Evolutionary conservation across 805 yeast genomes (phyloP).

Genomic region (Lachancea lanzarotensis): DNA sequence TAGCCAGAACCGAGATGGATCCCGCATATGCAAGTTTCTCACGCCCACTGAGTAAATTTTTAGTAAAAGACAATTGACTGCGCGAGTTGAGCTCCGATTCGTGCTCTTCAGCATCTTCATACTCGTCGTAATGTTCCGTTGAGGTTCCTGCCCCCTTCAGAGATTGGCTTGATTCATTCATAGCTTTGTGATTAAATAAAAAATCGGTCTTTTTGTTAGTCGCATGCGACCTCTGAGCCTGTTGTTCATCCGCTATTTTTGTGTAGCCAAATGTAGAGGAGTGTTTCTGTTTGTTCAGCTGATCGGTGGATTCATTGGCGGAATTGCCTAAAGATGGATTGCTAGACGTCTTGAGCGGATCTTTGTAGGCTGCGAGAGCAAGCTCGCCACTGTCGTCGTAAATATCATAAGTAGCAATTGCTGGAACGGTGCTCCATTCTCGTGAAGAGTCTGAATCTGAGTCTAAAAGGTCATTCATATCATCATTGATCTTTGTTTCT

Average conservation of each 20-base stretch:
- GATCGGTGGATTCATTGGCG: not conserved
- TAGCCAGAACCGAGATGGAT: slow-evolving; percentile 63
- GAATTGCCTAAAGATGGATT: not conserved
- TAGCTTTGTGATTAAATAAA: slow-evolving; percentile 38
- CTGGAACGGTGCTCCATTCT: slow-evolving; percentile 83
- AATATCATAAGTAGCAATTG: slow-evolving; percentile 67
- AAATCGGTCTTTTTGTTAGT: slow-evolving; percentile 53
- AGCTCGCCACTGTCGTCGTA: slow-evolving; percentile 76
- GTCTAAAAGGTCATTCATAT: not conserved
- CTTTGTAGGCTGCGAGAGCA: slow-evolving; percentile 13
- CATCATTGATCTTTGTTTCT: not conserved
- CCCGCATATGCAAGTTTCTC: slow-evolving; percentile 93
- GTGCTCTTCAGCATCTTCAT: slow-evolving; percentile 36
- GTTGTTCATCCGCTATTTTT: slow-evolving; percentile 79
- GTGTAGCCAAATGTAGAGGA: slow-evolving; percentile 62
- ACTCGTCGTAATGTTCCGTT: slow-evolving; percentile 31
- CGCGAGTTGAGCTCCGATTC: slow-evolving; percentile 35
- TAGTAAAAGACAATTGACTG: slow-evolving; percentile 68
- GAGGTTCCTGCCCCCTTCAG: slow-evolving; percentile 4
- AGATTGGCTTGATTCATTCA: slow-evolving; percentile 23
- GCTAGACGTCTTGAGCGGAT: not conserved
- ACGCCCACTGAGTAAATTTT: slow-evolving; percentile 68
- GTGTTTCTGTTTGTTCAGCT: slow-evolving; percentile 6
- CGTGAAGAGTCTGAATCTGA: slow-evolving; percentile 35
- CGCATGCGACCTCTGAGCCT: slow-evolving; percentile 60